Conservation (phyloP, 2,329 filamentous ascomycete species). For the Fusarium pseudoanthophilum region DNA sequence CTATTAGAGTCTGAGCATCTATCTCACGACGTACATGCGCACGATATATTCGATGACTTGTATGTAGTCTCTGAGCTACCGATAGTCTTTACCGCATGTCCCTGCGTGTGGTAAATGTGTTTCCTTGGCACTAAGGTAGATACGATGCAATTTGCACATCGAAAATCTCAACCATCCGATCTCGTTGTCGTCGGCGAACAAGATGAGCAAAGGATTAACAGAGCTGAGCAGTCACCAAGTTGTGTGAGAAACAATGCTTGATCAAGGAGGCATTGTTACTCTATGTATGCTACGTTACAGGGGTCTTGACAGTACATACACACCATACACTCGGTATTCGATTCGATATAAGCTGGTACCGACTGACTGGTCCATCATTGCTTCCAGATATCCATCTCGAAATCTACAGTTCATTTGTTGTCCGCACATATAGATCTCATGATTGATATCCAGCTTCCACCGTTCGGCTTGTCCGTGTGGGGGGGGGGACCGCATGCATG, state of each 20-base stretch:
- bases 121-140: neutral
- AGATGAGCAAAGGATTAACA: neutral
- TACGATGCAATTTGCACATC: constrained; percentile 2
- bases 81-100: neutral
- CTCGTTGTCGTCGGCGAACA: neutral
- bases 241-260: neutral
- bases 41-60: neutral
- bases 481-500: neutral
- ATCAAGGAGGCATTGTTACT: neutral
- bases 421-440: constrained; percentile 5
- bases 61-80: neutral
- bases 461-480: constrained; percentile 41
- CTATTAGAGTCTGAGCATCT: constrained; percentile 8
- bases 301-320: neutral
- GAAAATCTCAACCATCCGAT: neutral
- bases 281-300: constrained; percentile 29
- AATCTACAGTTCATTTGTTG: neutral
- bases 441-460: constrained; percentile 28
- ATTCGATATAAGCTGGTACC: neutral
- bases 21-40: neutral
- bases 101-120: neutral
- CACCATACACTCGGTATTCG: neutral
- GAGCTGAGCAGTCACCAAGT: neutral
- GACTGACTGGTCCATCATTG: neutral
- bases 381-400: constrained; percentile 12